A percentile compares a stretch with the other conserved stretches of the same genome.
These are phyloP conservation scores for Cantharellus cinnabarinus DNA, from an alignment of 768 basidiomycete genomes.

Conservation along the genomic window DNA sequence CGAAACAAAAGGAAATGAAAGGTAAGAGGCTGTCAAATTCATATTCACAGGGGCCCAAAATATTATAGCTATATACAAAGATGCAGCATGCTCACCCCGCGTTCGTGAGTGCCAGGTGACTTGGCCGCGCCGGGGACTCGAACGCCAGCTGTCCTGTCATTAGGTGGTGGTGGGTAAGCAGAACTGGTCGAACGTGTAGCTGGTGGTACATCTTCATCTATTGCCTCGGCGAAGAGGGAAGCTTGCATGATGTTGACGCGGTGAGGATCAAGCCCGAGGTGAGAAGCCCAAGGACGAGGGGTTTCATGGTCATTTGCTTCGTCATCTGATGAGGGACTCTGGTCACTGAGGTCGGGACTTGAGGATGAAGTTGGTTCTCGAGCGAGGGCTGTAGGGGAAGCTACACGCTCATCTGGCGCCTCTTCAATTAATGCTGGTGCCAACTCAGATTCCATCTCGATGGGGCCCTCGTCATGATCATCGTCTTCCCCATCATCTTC, in stretches of 20 bases:
- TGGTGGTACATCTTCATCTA: background rate
- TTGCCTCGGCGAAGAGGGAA: constrained; percentile 34
- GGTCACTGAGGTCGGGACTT: background rate
- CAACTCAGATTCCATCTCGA: background rate
- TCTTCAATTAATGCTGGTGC: background rate
- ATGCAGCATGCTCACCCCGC: no score
- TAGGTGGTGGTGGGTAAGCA: no score
- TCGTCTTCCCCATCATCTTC: constrained; percentile 10
- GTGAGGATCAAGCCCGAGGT: constrained; percentile 61
- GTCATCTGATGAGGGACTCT: background rate
- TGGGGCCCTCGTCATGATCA: background rate
- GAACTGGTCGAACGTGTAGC: no score
- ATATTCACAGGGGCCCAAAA: no score
- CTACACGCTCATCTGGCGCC: background rate
- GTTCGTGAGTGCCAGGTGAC: no score
- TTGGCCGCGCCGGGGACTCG: no score
- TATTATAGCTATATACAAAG: no score
- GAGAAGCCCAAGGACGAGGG: constrained; percentile 43
- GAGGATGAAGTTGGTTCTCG: background rate
- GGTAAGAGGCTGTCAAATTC: no score
- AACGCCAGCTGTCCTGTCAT: no score
- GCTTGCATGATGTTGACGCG: constrained; percentile 90
- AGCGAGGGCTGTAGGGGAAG: background rate
- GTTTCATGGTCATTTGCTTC: constrained; percentile 19
- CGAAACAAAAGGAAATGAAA: no score